Percentiles rank a stretch among this genome's conserved stretches.
These are phyloP conservation scores for Alternaria tenuissima DNA, from an alignment of 2,329 filamentous ascomycete genomes.

Conservation along the genomic window DNA sequence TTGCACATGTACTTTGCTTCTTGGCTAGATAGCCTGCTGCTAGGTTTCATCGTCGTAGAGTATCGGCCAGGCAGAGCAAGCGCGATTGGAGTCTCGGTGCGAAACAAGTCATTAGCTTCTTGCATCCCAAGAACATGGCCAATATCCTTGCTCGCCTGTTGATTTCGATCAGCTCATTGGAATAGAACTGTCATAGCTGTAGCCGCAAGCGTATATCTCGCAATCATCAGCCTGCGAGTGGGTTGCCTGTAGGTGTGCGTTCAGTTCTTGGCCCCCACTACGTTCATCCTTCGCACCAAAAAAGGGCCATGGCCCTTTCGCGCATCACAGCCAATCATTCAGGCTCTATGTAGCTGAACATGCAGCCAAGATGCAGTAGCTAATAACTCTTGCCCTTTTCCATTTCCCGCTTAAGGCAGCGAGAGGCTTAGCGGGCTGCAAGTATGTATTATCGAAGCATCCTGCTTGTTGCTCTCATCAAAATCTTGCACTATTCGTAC, in stretches of 20 bases:
- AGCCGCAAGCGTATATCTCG: background rate
- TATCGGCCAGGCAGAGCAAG: too few relatives aligned
- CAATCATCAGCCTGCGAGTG: background rate
- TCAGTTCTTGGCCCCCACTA: background rate
- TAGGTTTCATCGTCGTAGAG: too few relatives aligned
- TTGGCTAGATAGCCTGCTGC: too few relatives aligned
- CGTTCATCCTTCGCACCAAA: background rate
- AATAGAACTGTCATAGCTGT: too few relatives aligned
- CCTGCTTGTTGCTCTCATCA: background rate
- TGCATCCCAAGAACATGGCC: too few relatives aligned
- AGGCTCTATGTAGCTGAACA: background rate
- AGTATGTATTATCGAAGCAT: constrained; percentile 1
- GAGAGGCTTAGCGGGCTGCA: background rate
- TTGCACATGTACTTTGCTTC: background rate
- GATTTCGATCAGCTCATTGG: rapidly evolving
- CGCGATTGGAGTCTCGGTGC: too few relatives aligned
- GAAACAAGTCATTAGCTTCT: too few relatives aligned
- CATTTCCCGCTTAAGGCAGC: background rate
- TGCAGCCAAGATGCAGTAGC: background rate
- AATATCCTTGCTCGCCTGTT: background rate
- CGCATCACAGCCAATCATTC: background rate
- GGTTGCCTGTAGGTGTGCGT: rapidly evolving
- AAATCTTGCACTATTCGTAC: background rate
- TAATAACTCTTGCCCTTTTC: background rate
- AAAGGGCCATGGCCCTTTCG: constrained; percentile 10